Percentiles rank a stretch among this genome's conserved stretches.
Conservation (phyloP, 257 asterid species). For the Solanum clarkiae region DNA sequence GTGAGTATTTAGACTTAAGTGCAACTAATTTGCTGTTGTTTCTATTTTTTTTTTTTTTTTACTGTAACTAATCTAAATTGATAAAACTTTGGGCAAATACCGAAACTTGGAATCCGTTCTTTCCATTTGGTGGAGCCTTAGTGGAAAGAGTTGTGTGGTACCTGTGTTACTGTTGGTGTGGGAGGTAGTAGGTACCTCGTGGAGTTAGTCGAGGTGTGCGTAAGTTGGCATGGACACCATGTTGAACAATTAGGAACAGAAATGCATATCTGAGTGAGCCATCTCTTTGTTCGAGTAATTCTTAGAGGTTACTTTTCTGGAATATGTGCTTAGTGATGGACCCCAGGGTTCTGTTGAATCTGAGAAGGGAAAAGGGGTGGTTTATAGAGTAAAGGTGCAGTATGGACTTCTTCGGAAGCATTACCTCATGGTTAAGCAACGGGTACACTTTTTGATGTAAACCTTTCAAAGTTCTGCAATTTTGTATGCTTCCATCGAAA, state of each 20-base stretch:
- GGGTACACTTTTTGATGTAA: neutral
- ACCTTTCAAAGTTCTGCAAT: neutral
- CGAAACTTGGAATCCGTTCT: neutral
- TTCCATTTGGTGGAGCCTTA: neutral
- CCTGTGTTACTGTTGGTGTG: neutral
- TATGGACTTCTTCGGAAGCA: neutral
- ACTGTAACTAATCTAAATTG: neutral
- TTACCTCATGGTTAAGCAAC: neutral
- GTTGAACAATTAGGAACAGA: neutral
- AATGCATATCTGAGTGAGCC: neutral
- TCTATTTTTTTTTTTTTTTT: neutral
- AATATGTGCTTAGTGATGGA: neutral
- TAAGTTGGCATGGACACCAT: neutral
- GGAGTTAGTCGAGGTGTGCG: neutral
- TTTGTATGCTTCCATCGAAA: neutral
- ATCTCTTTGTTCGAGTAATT: neutral
- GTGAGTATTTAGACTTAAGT: neutral
- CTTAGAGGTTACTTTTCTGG: neutral
- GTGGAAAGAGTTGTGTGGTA: neutral
- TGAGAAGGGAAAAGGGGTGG: neutral
- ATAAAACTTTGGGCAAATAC: neutral
- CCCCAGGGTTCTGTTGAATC: neutral
- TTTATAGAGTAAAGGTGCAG: neutral
- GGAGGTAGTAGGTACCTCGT: neutral
- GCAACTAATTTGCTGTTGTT: neutral